Conservation (phyloP, 495 filamentous ascomycete species). For the Poronia punctata region DNA sequence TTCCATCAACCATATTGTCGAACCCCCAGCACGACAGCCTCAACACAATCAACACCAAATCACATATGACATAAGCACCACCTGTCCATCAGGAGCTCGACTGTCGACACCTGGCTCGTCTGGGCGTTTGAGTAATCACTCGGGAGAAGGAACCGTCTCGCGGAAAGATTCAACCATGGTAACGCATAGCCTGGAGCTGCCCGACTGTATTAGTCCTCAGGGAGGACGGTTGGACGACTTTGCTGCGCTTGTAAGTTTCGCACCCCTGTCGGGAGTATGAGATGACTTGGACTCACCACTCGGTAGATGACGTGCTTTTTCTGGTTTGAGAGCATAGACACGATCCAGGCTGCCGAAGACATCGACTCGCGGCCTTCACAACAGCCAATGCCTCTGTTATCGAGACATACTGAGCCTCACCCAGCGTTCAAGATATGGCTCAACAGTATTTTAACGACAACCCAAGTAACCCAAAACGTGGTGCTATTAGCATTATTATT, state of each 20-base stretch:
- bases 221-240: conserved; percentile 74
- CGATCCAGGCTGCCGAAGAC: conserved; percentile 66
- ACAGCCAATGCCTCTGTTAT: conserved; percentile 46
- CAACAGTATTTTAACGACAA: conserved; percentile 79
- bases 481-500: conserved; percentile 86
- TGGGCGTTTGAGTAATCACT: conserved; percentile 17
- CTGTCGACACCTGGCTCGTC: conserved; percentile 28
- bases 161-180: conserved; percentile 41
- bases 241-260: conserved; percentile 62
- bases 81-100: too few species aligned
- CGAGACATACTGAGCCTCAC: conserved; percentile 66
- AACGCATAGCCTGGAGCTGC: conserved; percentile 60
- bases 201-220: conserved; percentile 62
- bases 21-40: too few species aligned
- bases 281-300: conserved; percentile 5
- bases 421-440: conserved; percentile 91
- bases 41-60: too few species aligned
- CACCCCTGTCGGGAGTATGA: background rate
- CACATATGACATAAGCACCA: too few species aligned
- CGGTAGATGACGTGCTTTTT: conserved; percentile 87
- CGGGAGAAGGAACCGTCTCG: conserved; percentile 18
- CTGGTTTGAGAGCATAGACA: conserved; percentile 91
- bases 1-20: too few species aligned
- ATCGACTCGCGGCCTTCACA: conserved; percentile 37
- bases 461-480: conserved; percentile 95